Conservation (phyloP, 768 basidiomycete species). For the Podaxis sp. region DNA sequence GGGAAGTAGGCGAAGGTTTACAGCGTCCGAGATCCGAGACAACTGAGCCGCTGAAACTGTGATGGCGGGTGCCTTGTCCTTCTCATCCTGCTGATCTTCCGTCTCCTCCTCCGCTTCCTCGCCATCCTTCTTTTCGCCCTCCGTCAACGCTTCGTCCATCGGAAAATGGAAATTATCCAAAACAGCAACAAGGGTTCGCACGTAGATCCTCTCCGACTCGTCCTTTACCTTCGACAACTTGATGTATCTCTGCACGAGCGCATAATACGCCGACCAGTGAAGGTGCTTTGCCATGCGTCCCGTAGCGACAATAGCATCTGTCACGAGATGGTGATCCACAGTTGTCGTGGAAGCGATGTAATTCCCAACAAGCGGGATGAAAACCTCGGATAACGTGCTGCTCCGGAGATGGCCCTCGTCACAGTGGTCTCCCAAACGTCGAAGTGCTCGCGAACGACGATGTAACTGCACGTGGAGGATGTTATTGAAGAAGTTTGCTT, state of each 20-base stretch:
- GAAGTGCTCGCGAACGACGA: slow-evolving; percentile 81
- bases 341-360: slow-evolving; percentile 65
- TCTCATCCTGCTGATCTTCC: slow-evolving; percentile 19
- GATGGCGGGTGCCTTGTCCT: slow-evolving; percentile 1
- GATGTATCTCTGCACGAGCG: slow-evolving; percentile 79
- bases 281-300: slow-evolving; percentile 78
- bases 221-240: slow-evolving; percentile 67
- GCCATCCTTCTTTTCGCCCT: slow-evolving; percentile 22
- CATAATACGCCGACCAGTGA: slow-evolving; percentile 82
- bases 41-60: slow-evolving; percentile 15
- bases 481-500: slow-evolving; percentile 97
- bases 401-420: slow-evolving; percentile 65
- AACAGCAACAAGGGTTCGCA: slow-evolving; percentile 82
- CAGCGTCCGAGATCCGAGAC: slow-evolving; percentile 67
- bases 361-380: slow-evolving; percentile 84
- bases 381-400: slow-evolving; percentile 73
- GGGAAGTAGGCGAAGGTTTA: slow-evolving; percentile 76
- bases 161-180: slow-evolving; percentile 92
- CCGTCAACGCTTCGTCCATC: slow-evolving; percentile 58
- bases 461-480: slow-evolving; percentile 92
- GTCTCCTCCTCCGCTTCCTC: slow-evolving; percentile 28
- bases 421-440: slow-evolving; percentile 79
- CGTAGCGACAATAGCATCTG: slow-evolving; percentile 81
- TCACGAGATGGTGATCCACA: slow-evolving; percentile 83
- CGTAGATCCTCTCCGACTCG: slow-evolving; percentile 72